Evolutionary conservation across 2,329 filamentous ascomycete genomes (phyloP), one percentile per base, ranked within the genome.

Genomic region (Cephalotrichum gorgonifer): DNA sequence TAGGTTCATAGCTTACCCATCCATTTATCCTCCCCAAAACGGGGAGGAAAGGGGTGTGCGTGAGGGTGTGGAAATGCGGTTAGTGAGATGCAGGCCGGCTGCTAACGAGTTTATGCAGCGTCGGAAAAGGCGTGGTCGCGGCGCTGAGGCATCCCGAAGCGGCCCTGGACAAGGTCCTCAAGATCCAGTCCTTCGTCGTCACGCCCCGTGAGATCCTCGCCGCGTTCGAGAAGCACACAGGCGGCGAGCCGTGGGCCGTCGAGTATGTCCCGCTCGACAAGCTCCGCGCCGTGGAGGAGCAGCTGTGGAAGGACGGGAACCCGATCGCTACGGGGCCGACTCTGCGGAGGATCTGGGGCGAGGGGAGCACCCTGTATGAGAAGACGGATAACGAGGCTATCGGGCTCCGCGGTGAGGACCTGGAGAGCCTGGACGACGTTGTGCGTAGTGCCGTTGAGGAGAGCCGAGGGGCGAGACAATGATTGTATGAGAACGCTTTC

Each of bases 321-420:
- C 71, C 79, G 0, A 52, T 59, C 17, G 81, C 80, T 1, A 78
- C 78, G 0, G 54, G 67, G 1, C 70, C 74, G 44, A 87, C 85
- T 0, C 64, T 88, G 54, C 69, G 80, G 43, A 68, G 85, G 17
- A 88, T 88, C 46, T 88, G 85, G 85, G 76, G 77, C 0, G 78
- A 85, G 56, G 85, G 85, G 0, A 81, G 81, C 1, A 88, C 85
- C 0, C 61, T 88, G 43, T 88, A 88, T 58, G 74, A 79, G 2
- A 75, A 77, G 62, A 76, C 80, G 49, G 83, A 86, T 58, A 88
- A 88, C 56, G 73, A 70, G 26, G 56, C 71, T 1, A 71, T 88
- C 48, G 78, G 72, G 0, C 33, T 75, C 11, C 56, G 60, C 6
- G 69, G 69, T 4, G 71, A 70, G 8, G 65, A 75, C 25, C 61